Evolutionary conservation across 2,329 filamentous ascomycete species (phyloP), one percentile per base, ranked within the genome.

Genomic region (Neofusicoccum cordaticola): DNA sequence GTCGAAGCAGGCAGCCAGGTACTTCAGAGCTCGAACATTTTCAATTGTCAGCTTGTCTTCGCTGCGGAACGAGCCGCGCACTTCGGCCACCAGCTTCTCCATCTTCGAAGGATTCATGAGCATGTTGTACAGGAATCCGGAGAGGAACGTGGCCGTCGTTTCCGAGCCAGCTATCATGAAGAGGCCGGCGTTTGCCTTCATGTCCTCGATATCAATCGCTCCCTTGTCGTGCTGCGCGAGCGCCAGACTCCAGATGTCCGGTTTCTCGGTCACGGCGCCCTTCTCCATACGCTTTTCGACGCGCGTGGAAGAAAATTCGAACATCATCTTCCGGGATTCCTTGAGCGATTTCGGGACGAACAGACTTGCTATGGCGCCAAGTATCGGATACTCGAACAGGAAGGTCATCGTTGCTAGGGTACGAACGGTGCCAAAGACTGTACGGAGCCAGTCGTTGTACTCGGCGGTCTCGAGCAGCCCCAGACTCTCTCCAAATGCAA

Each of bases 1-100:
- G 27, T 31, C 27, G 27, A 5, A 31, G 1, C 27, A 80, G 4
- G 80, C 81, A 42, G 78, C 74, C 65, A 82, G 71, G 66, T 81
- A 84, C 1, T 72, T 69, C n/a, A 79, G 66, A n/a, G 35, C 64
- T 3, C 66, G 66, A 0, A 74, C 65, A 3, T 70, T 66, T 39
- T 74, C 70, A 68, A 75, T 75, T 44, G 70, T 74, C 19, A 77
- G 64, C 19, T 76, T 74, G 19, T 68, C 68, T 62, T 74, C 71
- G 6, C 65, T 67, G 15, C 71, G 69, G 63, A 70, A 69, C 11
- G 72, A 70, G 12, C 34, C 22, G 37, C 74, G 69, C 13, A 76
- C 53, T 63, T 76, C 74, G n/a, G 69, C 65, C 27, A 68, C 70
- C 11, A 75, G 64, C 44, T 68, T 70, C n/a, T 68, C 47, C 52